Evolutionary conservation across 2,329 filamentous ascomycete species (phyloP), one percentile per base, ranked within the genome.

Genomic region (Alternaria brassicicola): DNA sequence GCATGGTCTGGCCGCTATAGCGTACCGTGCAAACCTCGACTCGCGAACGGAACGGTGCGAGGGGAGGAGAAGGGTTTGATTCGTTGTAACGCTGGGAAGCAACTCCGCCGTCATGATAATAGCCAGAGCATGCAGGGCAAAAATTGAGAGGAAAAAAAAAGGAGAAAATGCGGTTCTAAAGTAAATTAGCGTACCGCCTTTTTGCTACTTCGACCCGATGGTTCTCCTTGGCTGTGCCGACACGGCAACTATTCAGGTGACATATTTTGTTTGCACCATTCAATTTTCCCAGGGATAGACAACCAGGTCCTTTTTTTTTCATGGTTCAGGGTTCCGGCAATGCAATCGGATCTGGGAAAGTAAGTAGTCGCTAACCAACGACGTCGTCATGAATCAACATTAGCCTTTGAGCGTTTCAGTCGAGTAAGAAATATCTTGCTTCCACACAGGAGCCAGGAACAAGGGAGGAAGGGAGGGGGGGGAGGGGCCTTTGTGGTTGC

Each of bases 11-110:
- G 30, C 28, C 43, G 43, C 31, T 50, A 39, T 51, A 51, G 52
- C 36, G 36, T 55, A 43, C 46, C 52, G 21, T 51, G 19, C 21
- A 36, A 31, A 19, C 19, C 30, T 38, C 36, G 12, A 49, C 45
- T 55, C 26, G 48, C 46, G 36, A 51, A 50, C 52, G 46, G 52
- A 55, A 55, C 52, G 46, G 52, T 42, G 52, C 45, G 45, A 50
- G 52, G 17, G 41, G 28, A 17, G 26, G 35, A 42, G 36, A 50
- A 42, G 31, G 28, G 36, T 38, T 39, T 39, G 28, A 39, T 48
- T 50, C 46, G 45, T 26, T 43, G 45, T 17, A 25, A 51, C n/a
- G 26, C 36, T 30, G 48, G 36, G 48, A 51, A 28, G 26, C 28
- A 51, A 30, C 36, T 51, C 41, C 49, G 48, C 41, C 49, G 48